Evolutionary conservation across 2,329 filamentous ascomycete species (phyloP), one percentile per base, ranked within the genome.

Genomic region (Decorospora gaudefroyi): DNA sequence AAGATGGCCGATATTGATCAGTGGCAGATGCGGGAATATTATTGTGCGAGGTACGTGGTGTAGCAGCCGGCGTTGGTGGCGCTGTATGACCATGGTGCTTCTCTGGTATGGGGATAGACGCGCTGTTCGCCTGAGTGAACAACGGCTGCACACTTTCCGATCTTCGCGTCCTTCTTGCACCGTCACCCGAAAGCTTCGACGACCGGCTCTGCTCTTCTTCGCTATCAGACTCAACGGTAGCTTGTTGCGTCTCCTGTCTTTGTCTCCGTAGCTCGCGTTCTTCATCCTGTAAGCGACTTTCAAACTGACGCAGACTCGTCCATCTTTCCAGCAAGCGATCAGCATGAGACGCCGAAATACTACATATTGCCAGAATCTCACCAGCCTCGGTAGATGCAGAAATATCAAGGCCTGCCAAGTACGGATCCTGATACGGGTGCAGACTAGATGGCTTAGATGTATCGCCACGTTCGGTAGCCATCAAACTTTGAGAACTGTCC

Each of bases 161-260:
- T 16, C 49, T 57, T 9, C 43, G 50, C 22, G 54, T 22, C 16
- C 50, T 15, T 11, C 47, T 51, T 34, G 44, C 30, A 19, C 50
- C 39, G 18, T 51, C 47, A 6, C 45, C 33, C 7, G 50, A 31
- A 10, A 53, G 37, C 23, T 46, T 54, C 5, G 51, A 55, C 31
- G 43, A 22, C n/a, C 34, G 17, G 4, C 18, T 30, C 16, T 51
- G 29, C 4, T 68, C 61, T 26, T 69, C 64, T 21, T 69, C 67
- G 23, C 61, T 64, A 22, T 67, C 66, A 6, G 67, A 68, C 23
- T 68, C 65, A 1, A 69, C 65, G 16, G 58, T 67, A 3, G 66
- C 57, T 38, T 69, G 68, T 28, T 64, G 59, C 3, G 34, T 50
- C 25, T 65, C 58, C 32, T 61, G 56, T 41, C 57, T 64, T 25